phyloP scores from a whole-genome alignment of 768 basidiomycete species.

The Strobilomyces echinocephalus region DNA sequence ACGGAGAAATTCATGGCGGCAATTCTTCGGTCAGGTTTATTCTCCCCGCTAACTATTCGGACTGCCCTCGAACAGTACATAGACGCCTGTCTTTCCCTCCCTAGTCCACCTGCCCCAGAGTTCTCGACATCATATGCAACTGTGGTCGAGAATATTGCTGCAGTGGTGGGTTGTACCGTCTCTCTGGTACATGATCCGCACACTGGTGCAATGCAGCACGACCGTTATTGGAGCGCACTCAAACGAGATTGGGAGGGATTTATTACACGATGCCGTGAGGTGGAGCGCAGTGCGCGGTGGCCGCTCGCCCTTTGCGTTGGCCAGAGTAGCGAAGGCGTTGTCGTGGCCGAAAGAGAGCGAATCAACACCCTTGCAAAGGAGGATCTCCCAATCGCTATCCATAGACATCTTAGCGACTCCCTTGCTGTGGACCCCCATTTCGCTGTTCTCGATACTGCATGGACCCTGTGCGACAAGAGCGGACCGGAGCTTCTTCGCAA shows the following conservation, averaged over 20 bases:
- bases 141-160: slow-evolving; percentile 69
- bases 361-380: slow-evolving; percentile 58
- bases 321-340: slow-evolving; percentile 38
- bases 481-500: slow-evolving; percentile 52
- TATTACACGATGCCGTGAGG: slow-evolving; percentile 80
- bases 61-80: slow-evolving; percentile 83
- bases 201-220: slow-evolving; percentile 74
- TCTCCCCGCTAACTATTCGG: slow-evolving; percentile 76
- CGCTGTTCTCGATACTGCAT: slow-evolving; percentile 54
- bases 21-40: slow-evolving; percentile 82
- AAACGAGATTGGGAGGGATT: slow-evolving; percentile 97
- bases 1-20: slow-evolving; percentile 77
- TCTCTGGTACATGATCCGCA: slow-evolving; percentile 65
- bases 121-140: slow-evolving; percentile 61
- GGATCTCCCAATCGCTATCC: slow-evolving; percentile 61
- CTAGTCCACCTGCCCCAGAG: slow-evolving; percentile 51
- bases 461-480: slow-evolving; percentile 58
- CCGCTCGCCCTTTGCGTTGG: slow-evolving; percentile 62
- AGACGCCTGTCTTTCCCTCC: slow-evolving; percentile 62
- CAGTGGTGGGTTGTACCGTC: slow-evolving; percentile 84
- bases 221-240: slow-evolving; percentile 77
- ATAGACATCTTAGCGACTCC: slow-evolving; percentile 44
- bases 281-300: slow-evolving; percentile 84
- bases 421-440: slow-evolving; percentile 48
- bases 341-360: slow-evolving; percentile 76